phyloP scores from a whole-genome alignment of 2,329 filamentous ascomycete species.

The Paracamarosporium sp. region DNA sequence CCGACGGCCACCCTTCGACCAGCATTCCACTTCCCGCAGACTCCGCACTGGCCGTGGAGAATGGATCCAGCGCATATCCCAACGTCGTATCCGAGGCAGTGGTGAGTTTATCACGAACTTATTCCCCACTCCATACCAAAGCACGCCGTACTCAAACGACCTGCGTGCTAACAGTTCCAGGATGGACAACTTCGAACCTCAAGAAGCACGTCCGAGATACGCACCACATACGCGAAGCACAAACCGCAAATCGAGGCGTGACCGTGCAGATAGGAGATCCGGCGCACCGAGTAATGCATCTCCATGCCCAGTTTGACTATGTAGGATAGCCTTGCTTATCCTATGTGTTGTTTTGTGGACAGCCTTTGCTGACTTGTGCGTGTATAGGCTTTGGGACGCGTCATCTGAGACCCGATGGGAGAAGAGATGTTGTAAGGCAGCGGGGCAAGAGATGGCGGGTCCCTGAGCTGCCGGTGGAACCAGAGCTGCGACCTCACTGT shows the following conservation, averaged over 20 bases:
- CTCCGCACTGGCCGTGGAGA: slow-evolving; percentile 10
- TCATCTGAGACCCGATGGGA: background rate
- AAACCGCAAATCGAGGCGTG: slow-evolving; percentile 13
- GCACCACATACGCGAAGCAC: slow-evolving; percentile 20
- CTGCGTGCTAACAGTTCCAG: background rate
- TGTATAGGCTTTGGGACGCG: slow-evolving; percentile 7
- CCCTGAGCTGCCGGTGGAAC: background rate
- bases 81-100: slow-evolving; percentile 20
- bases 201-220: slow-evolving; percentile 20
- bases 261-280: slow-evolving; percentile 16
- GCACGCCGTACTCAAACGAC: too few species aligned
- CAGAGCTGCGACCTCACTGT: background rate
- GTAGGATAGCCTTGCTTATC: slow-evolving; percentile 19
- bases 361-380: slow-evolving; percentile 11
- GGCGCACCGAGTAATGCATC: slow-evolving; percentile 31
- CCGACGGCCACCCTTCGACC: slow-evolving; percentile 16
- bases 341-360: slow-evolving; percentile 6
- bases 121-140: too few species aligned
- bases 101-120: background rate
- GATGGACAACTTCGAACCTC: slow-evolving; percentile 5
- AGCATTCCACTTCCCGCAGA: slow-evolving; percentile 17
- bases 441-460: background rate
- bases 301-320: slow-evolving; percentile 16
- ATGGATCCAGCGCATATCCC: slow-evolving; percentile 8
- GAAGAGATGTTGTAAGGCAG: background rate